Conservation (phyloP, 2,329 filamentous ascomycete species). For the Microascus cirrosus region DNA sequence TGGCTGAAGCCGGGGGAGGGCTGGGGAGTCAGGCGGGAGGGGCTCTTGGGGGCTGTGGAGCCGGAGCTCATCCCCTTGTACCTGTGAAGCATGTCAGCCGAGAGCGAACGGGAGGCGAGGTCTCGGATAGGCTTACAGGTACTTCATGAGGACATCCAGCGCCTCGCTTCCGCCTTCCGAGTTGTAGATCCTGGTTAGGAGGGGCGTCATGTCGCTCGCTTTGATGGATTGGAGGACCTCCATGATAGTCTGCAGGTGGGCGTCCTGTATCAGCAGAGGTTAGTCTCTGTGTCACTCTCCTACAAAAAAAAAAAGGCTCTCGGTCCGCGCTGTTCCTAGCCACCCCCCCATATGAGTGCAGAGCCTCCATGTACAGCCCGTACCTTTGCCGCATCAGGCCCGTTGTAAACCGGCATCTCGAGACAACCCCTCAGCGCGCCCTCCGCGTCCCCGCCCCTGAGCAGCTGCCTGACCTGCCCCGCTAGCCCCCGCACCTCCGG, state of each 20-base stretch:
- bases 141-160: slow-evolving; percentile 94
- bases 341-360: background rate
- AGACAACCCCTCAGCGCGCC: slow-evolving; percentile 75
- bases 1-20: slow-evolving; percentile 77
- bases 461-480: slow-evolving; percentile 74
- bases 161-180: slow-evolving; percentile 73
- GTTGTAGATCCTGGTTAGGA: slow-evolving; percentile 70
- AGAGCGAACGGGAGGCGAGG: background rate
- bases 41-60: slow-evolving; percentile 31
- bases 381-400: slow-evolving; percentile 46
- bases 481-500: slow-evolving; percentile 68
- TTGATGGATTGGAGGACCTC: slow-evolving; percentile 96
- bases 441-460: slow-evolving; percentile 77
- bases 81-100: slow-evolving; percentile 28
- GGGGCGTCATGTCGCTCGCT: slow-evolving; percentile 85
- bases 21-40: slow-evolving; percentile 52
- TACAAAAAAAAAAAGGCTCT: background rate
- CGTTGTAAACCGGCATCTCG: slow-evolving; percentile 72
- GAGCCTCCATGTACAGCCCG: slow-evolving; percentile 5
- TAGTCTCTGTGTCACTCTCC: background rate
- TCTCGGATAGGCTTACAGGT: slow-evolving; percentile 53
- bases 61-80: slow-evolving; percentile 77
- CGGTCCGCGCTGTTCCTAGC: too few relatives aligned
- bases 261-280: slow-evolving; percentile 44
- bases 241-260: slow-evolving; percentile 76